A percentile compares a stretch with the other conserved stretches of the same genome.
Conservation (phyloP, 129 eudicot species). For the Artemisia argyi region DNA sequence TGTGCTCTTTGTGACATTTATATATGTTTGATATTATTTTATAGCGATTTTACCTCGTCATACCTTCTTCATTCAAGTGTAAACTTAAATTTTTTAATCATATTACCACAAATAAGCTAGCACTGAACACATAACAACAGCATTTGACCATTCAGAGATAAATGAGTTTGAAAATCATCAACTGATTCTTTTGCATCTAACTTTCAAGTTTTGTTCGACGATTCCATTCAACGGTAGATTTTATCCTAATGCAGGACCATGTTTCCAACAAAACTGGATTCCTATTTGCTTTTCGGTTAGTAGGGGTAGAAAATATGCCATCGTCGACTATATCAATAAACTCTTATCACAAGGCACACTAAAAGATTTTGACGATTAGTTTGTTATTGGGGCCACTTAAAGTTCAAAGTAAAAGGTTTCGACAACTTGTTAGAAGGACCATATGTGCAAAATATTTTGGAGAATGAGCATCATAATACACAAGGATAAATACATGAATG, state of each 20-base stretch:
- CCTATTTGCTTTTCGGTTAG: constrained; percentile 9
- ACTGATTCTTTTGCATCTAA: constrained; percentile 4
- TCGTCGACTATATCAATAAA: not conserved
- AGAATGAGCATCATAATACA: not conserved
- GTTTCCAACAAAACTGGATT: constrained; percentile 9
- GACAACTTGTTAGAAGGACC: constrained; percentile 51
- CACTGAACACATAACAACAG: not conserved
- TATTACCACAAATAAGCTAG: not conserved
- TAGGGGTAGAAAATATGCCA: constrained; percentile 2
- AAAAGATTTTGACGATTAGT: constrained; percentile 5
- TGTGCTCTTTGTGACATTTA: no score
- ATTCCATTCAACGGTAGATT: constrained; percentile 4
- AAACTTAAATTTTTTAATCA: not conserved
- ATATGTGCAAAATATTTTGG: not conserved
- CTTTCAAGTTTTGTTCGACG: not conserved
- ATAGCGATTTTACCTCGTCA: no score
- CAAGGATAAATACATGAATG: not conserved
- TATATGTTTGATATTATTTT: no score
- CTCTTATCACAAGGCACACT: constrained; percentile 17
- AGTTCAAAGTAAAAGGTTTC: constrained; percentile 21
- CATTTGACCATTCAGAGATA: not conserved
- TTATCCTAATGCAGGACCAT: constrained; percentile 11
- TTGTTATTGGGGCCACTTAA: constrained; percentile 20
- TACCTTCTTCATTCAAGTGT: no score
- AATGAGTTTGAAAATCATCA: not conserved